These are phyloP conservation scores for Brassica nigra DNA, from an alignment of 345 rosid genomes.

Conservation along the genomic window DNA sequence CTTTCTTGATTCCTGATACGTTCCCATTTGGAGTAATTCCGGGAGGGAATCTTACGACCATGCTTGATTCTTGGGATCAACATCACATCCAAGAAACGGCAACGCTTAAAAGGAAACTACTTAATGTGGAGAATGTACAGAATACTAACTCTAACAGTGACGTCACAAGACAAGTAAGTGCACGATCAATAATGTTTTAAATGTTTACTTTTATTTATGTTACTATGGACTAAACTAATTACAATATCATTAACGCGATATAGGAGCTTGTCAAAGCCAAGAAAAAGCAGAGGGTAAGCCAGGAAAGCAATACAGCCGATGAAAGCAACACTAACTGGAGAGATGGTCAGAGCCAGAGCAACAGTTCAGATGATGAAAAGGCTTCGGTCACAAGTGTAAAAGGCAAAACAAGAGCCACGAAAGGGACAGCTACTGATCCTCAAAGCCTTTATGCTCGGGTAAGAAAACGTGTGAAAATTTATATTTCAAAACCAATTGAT, in stretches of 20 bases:
- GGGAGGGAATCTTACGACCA: conserved; percentile 34
- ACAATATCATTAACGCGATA: background rate
- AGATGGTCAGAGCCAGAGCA: conserved; percentile 59
- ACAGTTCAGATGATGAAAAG: conserved; percentile 65
- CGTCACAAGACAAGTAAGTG: conserved; percentile 35
- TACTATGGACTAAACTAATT: background rate
- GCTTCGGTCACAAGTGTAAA: conserved; percentile 56
- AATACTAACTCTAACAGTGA: conserved; percentile 13
- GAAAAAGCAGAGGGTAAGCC: conserved; percentile 48
- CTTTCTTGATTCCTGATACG: conserved; percentile 33
- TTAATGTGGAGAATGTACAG: conserved; percentile 17
- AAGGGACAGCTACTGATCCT: conserved; percentile 91
- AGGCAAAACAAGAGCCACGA: conserved; percentile 66
- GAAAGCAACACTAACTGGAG: conserved; percentile 44
- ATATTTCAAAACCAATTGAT: background rate
- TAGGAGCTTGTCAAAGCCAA: conserved; percentile 41
- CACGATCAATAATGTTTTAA: background rate
- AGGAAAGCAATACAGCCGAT: conserved; percentile 38
- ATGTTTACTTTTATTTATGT: background rate
- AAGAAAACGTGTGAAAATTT: conserved; percentile 14
- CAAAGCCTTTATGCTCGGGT: conserved; percentile 96
- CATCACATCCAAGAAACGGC: conserved; percentile 23
- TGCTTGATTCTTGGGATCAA: conserved; percentile 41
- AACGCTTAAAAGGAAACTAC: conserved; percentile 35
- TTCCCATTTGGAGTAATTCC: conserved; percentile 6